Base-by-base conservation (phyloP, 345 rosid genomes). In the Erucastrum elatum region DNA sequence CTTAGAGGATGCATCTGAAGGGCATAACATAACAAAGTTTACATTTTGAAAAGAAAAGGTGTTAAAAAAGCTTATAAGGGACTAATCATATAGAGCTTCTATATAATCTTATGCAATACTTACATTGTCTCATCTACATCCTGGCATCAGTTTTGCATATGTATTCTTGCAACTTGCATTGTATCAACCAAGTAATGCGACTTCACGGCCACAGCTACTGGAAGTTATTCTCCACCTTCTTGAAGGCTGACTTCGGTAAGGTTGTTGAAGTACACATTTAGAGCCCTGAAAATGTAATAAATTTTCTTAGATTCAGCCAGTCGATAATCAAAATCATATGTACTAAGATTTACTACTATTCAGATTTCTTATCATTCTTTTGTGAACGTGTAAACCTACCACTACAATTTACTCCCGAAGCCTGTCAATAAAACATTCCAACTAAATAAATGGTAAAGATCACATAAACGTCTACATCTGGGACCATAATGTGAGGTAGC, bases 181-280 rank as follows among this genome's bases (percentile, higher is more conserved):
- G 82, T 86, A 94, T 83, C 98, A 92, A 58, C 98, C 98, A 72
- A 94, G 91, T 16, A 94, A 91, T 68, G 98, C 98, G 44, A 98
- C 97, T 84, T 92, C 92, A 78, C 85, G 86, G 37, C 91, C 93
- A 71, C 98, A 94, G 75, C 89, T 83, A 81, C 88, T 81, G 77
- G 97, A 92, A 75, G 76, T 88, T 58, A 94, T 91, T 83, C 89
- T 88, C 63, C 78, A 77, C 68, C 97, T 90, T 86, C 98, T 91
- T 72, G 89, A 39, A 95, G 98, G 80, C 93, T 91, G 75, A 93
- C 83, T 68, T 85, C 96, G 72, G 77, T 84, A 10, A 83, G 88
- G 77, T 83, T 83, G 75, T 90, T 86, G 83, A 93, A 93, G 68
- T 87, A 95, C 8, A 94, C 94, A 74, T 91, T 94, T 59, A 98